Conservation (phyloP, 768 basidiomycete genomes). For the Termitomyces sp. region DNA sequence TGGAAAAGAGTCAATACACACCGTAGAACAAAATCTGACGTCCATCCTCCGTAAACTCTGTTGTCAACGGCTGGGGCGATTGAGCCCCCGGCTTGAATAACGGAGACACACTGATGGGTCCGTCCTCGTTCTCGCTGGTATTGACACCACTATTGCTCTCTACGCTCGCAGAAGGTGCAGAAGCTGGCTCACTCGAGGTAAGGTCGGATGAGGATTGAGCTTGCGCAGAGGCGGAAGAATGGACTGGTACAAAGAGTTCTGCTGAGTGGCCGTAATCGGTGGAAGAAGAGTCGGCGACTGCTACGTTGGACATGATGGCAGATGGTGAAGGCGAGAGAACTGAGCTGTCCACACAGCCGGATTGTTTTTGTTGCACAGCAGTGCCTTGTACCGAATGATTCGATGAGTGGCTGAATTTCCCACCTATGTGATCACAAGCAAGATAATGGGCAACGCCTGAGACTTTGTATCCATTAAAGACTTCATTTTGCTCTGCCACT, state of each 20-base stretch:
- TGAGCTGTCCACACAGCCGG: neutral
- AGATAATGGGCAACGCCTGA: neutral
- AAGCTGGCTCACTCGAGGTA: neutral
- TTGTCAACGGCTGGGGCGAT: neutral
- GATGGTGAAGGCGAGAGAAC: neutral
- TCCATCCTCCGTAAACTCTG: neutral
- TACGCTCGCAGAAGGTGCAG: neutral
- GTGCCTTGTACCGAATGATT: neutral
- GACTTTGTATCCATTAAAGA: neutral
- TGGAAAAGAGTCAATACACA: conserved; percentile 31
- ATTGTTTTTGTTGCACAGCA: neutral
- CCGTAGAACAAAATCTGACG: conserved; percentile 65
- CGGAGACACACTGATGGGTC: neutral
- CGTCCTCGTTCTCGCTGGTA: neutral
- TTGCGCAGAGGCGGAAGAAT: neutral
- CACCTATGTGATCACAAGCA: neutral
- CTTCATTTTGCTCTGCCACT: neutral
- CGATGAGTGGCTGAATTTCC: neutral
- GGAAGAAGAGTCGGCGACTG: neutral
- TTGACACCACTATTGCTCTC: neutral
- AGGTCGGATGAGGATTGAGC: neutral
- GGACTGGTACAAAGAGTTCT: neutral
- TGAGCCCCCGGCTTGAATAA: neutral
- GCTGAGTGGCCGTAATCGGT: neutral
- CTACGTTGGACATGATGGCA: neutral